Percentiles rank a stretch among this genome's conserved stretches.
Evolutionary conservation across 1,284 basidiomycete species (phyloP).

Genomic region (Caloboletus inedulis): DNA sequence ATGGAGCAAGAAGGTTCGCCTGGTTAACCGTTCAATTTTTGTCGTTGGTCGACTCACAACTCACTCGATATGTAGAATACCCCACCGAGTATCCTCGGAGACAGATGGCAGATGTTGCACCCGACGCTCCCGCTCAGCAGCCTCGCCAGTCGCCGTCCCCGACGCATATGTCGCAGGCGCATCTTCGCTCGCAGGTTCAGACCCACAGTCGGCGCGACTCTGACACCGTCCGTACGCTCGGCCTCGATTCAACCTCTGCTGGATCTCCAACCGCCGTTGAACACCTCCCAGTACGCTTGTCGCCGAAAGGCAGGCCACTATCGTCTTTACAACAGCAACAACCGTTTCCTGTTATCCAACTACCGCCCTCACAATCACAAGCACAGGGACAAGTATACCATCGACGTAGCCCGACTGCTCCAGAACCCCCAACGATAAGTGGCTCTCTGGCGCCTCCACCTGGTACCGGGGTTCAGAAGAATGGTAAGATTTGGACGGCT

Average conservation of each 20-base stretch:
- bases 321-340: slow-evolving; percentile 29
- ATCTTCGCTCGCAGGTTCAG: slow-evolving; percentile 28
- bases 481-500: slow-evolving; percentile 50
- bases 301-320: slow-evolving; percentile 21
- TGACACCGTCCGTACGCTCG: slow-evolving; percentile 59
- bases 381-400: slow-evolving; percentile 38
- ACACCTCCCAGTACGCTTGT: slow-evolving; percentile 25
- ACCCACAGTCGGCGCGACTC: slow-evolving; percentile 66
- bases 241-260: slow-evolving; percentile 24
- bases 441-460: slow-evolving; percentile 31
- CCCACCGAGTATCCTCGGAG: slow-evolving; percentile 19
- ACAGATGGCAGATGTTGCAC: slow-evolving; percentile 13
- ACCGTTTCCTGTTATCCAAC: slow-evolving; percentile 29
- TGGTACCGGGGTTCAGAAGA: slow-evolving; percentile 21
- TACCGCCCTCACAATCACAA: slow-evolving; percentile 25
- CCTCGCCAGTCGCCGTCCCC: slow-evolving; percentile 56
- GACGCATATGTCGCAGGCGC: slow-evolving; percentile 37
- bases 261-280: slow-evolving; percentile 44
- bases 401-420: slow-evolving; percentile 61
- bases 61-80: slow-evolving; percentile 27
- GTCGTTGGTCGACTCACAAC: slow-evolving; percentile 11
- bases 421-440: slow-evolving; percentile 50
- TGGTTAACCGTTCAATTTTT: slow-evolving; percentile 7
- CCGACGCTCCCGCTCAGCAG: slow-evolving; percentile 26
- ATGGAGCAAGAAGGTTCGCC: slow-evolving; percentile 40